Evolutionary conservation across 495 filamentous ascomycete species (phyloP).

Genomic region (Staphylotrichum tortipilum): DNA sequence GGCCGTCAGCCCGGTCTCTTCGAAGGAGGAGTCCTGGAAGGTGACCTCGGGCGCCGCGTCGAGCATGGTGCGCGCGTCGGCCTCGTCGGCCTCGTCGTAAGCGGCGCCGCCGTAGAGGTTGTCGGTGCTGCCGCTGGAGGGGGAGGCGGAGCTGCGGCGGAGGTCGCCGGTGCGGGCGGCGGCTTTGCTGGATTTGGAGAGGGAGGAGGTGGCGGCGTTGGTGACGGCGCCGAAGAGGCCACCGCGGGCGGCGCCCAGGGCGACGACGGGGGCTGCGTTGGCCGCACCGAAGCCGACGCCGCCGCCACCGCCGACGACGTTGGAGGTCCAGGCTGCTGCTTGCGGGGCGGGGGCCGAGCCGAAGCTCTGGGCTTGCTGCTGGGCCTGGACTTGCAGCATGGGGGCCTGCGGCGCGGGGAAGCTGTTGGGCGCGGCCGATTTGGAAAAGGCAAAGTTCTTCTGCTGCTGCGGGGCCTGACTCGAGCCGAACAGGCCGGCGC

Average conservation of each 20-base stretch:
- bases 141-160: not conserved
- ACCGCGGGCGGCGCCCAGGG: too few species aligned
- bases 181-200: not conserved
- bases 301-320: not conserved
- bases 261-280: not conserved
- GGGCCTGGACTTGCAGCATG: too few species aligned
- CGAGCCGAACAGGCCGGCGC: slow-evolving; percentile 28
- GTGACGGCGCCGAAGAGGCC: not conserved
- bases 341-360: too few species aligned
- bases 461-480: not conserved
- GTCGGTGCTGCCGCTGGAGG: not conserved
- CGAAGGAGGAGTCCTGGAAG: slow-evolving; percentile 37
- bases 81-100: slow-evolving; percentile 3
- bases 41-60: slow-evolving; percentile 24
- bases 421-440: too few species aligned
- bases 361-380: too few species aligned
- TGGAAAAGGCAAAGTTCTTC: too few species aligned
- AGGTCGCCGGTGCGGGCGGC: too few species aligned
- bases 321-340: too few species aligned
- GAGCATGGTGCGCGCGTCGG: slow-evolving; percentile 22
- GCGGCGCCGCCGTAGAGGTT: not conserved
- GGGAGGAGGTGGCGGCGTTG: not conserved
- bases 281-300: not conserved
- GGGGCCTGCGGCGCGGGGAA: too few species aligned
- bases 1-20: slow-evolving; percentile 50